These are phyloP conservation scores for Backusella luteola DNA, from an alignment of 192 early-diverging fungal genomes.

Conservation along the genomic window DNA sequence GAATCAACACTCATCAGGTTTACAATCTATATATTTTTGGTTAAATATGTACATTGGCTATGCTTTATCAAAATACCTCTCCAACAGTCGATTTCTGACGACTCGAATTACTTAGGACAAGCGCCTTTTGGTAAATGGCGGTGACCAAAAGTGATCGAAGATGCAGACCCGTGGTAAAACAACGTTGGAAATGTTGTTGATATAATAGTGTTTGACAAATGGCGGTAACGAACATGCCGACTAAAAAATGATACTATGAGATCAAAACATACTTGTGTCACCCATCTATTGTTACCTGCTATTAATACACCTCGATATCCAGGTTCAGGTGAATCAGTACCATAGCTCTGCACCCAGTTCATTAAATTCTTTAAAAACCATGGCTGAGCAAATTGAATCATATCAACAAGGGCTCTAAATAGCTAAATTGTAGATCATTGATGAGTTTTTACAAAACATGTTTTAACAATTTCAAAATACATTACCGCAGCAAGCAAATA, in stretches of 20 bases:
- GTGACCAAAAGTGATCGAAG: conserved; percentile 71
- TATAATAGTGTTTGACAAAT: conserved; percentile 74
- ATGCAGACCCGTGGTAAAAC: conserved; percentile 70
- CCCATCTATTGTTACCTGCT: conserved; percentile 42
- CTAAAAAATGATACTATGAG: conserved; percentile 2
- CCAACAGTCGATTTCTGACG: conserved; percentile 79
- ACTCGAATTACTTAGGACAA: conserved; percentile 72
- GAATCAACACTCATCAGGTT: conserved; percentile 68
- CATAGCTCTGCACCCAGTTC: conserved; percentile 55
- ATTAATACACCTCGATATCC: conserved; percentile 74
- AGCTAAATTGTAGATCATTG: conserved; percentile 25
- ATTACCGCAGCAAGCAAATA: conserved; percentile 64
- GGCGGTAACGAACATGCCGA: conserved; percentile 71
- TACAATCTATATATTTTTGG: conserved; percentile 33
- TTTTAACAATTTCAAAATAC: background rate
- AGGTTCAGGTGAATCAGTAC: conserved; percentile 53
- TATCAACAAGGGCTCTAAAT: conserved; percentile 74
- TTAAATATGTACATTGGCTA: too few relatives aligned
- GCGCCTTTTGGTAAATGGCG: conserved; percentile 81
- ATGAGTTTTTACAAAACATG: background rate
- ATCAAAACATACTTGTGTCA: background rate
- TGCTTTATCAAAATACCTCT: conserved; percentile 52
- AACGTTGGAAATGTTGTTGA: conserved; percentile 87
- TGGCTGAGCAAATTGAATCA: conserved; percentile 75
- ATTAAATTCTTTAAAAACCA: conserved; percentile 70